Percentiles rank a stretch among this genome's conserved stretches.
These are phyloP conservation scores for Mycena sanguinolenta DNA, from an alignment of 768 basidiomycete species.

Conservation along the genomic window DNA sequence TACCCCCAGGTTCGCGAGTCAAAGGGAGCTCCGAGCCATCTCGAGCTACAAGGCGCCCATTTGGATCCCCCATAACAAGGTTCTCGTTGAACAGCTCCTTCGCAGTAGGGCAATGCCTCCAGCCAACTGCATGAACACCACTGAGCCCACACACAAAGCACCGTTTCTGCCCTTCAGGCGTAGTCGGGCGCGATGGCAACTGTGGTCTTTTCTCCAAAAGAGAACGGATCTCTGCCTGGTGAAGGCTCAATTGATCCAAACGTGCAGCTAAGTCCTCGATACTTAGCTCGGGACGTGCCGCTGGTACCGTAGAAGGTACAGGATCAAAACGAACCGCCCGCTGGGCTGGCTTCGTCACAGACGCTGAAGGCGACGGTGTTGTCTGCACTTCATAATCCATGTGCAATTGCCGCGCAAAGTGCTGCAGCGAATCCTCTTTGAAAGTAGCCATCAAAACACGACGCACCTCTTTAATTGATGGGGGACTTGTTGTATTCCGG, in stretches of 20 bases:
- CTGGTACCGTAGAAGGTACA: not conserved
- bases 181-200: not conserved
- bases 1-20: not conserved
- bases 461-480: not conserved
- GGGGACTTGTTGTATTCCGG: not conserved
- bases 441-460: not conserved
- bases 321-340: not conserved
- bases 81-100: not conserved
- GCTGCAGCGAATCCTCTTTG: not conserved
- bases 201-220: not conserved
- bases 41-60: not conserved
- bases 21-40: conserved; percentile 1
- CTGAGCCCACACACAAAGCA: not conserved
- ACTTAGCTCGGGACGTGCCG: not conserved
- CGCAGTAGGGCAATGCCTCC: not conserved
- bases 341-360: not conserved
- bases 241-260: not conserved
- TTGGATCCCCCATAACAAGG: not conserved
- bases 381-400: not conserved
- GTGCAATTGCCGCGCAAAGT: not conserved
- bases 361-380: not conserved
- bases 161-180: not conserved
- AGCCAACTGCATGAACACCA: not conserved
- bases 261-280: not conserved
- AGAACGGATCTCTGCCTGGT: not conserved